These are phyloP conservation scores for Penicillium mononematosum DNA, from an alignment of 495 filamentous ascomycete species.

Conservation along the genomic window DNA sequence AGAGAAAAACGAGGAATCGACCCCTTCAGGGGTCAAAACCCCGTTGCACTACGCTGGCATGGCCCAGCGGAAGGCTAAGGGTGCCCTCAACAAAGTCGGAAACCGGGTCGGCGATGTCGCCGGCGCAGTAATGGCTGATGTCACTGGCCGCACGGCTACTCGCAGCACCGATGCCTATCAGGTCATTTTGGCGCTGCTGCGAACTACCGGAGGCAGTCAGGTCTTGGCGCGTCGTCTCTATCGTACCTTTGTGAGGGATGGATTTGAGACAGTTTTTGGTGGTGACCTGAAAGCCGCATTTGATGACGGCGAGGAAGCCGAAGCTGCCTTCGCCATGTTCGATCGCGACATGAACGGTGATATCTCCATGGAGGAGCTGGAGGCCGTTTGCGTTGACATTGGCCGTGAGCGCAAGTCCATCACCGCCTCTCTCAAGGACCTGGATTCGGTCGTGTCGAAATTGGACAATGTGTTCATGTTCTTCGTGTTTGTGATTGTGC, in stretches of 20 bases:
- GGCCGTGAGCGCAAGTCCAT: conserved; percentile 94
- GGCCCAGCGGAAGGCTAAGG: conserved; percentile 67
- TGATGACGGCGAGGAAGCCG: conserved; percentile 80
- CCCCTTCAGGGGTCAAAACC: conserved; percentile 62
- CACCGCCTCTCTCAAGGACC: conserved; percentile 87
- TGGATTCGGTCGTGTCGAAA: conserved; percentile 93
- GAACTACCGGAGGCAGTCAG: conserved; percentile 71
- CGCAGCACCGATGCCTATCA: conserved; percentile 80
- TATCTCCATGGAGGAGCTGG: conserved; percentile 93
- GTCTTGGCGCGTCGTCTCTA: conserved; percentile 90
- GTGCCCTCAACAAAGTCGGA: conserved; percentile 74
- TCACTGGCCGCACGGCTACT: conserved; percentile 76
- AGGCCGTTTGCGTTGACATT: conserved; percentile 91
- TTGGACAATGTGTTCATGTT: conserved; percentile 86
- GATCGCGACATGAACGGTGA: conserved; percentile 97
- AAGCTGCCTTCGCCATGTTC: conserved; percentile 89
- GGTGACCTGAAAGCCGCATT: conserved; percentile 81
- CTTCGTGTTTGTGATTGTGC: conserved; percentile 71
- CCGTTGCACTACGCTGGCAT: conserved; percentile 66
- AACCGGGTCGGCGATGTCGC: conserved; percentile 84
- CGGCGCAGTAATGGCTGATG: conserved; percentile 89
- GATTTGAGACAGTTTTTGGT: conserved; percentile 68
- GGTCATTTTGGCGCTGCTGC: conserved; percentile 72
- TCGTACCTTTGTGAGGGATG: conserved; percentile 77
- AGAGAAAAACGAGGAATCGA: conserved; percentile 38